Conservation (phyloP, 2,329 filamentous ascomycete genomes). For the Diplodia seriata region DNA sequence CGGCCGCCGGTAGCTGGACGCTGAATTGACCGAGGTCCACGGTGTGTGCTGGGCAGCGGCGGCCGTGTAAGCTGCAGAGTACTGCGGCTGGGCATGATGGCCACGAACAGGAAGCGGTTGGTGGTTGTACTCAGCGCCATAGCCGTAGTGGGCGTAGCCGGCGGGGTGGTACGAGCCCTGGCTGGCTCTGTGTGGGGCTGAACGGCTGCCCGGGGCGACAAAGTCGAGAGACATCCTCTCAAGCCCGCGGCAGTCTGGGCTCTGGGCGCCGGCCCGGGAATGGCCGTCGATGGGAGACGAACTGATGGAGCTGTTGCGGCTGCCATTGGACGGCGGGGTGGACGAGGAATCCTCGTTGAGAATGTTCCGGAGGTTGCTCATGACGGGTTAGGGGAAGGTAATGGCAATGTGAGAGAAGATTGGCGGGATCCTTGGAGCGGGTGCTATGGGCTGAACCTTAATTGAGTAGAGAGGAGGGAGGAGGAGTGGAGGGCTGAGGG, state of each 20-base stretch:
- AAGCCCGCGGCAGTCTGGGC: constrained; percentile 24
- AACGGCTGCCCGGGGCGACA: constrained; percentile 30
- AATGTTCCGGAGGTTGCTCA: constrained; percentile 30
- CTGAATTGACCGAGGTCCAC: constrained; percentile 28
- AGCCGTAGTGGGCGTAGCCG: constrained; percentile 23
- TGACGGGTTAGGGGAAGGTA: constrained; percentile 17
- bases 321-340: constrained; percentile 16
- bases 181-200: constrained; percentile 14
- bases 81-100: constrained; percentile 12
- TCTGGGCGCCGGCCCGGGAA: neutral
- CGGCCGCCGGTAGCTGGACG: constrained; percentile 7
- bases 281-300: constrained; percentile 9
- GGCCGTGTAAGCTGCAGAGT: constrained; percentile 3
- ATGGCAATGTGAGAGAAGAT: neutral
- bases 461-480: constrained; percentile 16
- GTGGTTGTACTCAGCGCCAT: constrained; percentile 6
- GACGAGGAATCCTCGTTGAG: constrained; percentile 29
- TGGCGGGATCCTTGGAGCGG: constrained; percentile 22
- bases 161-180: constrained; percentile 6
- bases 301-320: constrained; percentile 3
- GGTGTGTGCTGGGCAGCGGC: neutral
- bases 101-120: neutral
- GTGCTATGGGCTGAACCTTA: constrained; percentile 24
- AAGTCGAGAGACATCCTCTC: constrained; percentile 33
- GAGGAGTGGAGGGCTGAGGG: constrained; percentile 20